Evolutionary conservation across 2,329 filamentous ascomycete genomes (phyloP).

Genomic region (Aspergillus sp.): DNA sequence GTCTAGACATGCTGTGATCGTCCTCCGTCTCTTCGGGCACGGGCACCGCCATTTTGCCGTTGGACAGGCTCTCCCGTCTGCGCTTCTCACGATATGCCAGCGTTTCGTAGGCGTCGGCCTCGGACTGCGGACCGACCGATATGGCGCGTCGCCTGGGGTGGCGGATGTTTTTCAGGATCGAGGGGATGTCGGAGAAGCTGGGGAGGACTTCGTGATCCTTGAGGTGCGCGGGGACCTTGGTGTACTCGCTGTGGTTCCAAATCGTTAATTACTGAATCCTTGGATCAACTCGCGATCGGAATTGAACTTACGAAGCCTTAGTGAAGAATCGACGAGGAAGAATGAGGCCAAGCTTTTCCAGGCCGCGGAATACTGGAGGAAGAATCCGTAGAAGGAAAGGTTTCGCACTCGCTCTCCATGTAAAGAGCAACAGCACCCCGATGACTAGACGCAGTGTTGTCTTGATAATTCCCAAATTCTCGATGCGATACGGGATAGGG

Average conservation of each 20-base stretch:
- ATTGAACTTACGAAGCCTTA: conserved; percentile 65
- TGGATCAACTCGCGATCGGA: neutral
- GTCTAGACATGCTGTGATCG: conserved; percentile 20
- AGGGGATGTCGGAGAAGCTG: conserved; percentile 80
- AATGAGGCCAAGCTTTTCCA: conserved; percentile 75
- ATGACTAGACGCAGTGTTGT: conserved; percentile 69
- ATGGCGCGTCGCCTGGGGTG: conserved; percentile 77
- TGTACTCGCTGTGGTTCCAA: conserved; percentile 63
- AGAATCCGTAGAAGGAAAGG: conserved; percentile 73
- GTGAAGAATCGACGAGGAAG: conserved; percentile 89
- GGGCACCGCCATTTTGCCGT: conserved; percentile 27
- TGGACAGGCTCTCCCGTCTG: conserved; percentile 60
- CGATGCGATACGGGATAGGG: conserved; percentile 64
- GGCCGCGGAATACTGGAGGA: conserved; percentile 81
- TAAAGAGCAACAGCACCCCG: conserved; percentile 80
- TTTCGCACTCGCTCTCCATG: conserved; percentile 89
- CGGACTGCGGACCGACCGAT: conserved; percentile 90
- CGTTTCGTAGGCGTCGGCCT: conserved; percentile 93
- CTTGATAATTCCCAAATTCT: conserved; percentile 64
- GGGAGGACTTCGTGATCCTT: conserved; percentile 87
- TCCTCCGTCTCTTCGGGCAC: conserved; percentile 22
- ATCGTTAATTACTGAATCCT: neutral
- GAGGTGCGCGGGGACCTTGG: conserved; percentile 71
- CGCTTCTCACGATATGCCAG: conserved; percentile 81
- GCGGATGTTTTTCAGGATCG: conserved; percentile 76